Base-by-base conservation (phyloP, 2,329 filamentous ascomycete genomes). In the Penicillium sp. region DNA sequence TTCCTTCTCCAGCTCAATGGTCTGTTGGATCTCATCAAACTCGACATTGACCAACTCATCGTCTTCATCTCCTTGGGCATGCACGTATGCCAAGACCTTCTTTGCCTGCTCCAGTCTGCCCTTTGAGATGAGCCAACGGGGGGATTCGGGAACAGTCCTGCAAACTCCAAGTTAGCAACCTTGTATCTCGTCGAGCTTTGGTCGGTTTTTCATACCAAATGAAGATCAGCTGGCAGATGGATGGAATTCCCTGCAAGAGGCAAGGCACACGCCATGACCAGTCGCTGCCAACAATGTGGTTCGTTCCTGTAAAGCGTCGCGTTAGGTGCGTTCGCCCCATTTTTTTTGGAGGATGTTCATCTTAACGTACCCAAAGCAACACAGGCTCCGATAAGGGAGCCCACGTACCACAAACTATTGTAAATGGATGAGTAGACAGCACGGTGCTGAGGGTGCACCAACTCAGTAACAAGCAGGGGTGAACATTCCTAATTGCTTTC, bases 191-290 rank as follows among this genome's bases (percentile, higher is more conserved):
- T 5, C n/a, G 8, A 28, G 5, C 14, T 16, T 33, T 26, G 26
- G 35, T n/a, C 37, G n/a, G 10, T 40, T 11, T 6, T 14, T 40
- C 37, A 3, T 40, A 53, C 51, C 51, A 53, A 40, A 53, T 53
- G 51, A 53, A 53, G 11, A 53, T 25, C 37, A 53, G 6, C 51
- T 53, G 51, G 35, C 51, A 53, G 7, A 53, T 14, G 25, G 51
- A 53, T 16, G 85, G 85, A 0, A 87, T 71, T 33, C 87, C 87
- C 68, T 89, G 87, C 69, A 89, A 87, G 0, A 85, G 85, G 56
- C 88, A 82, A 0, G 85, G 86, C 58, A 89, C 88, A 4, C 86
- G 78, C 85, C 86, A 88, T 3, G 79, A 73, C 69, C 76, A 81
- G 63, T 79, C 64, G 43, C 62, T 53, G 51, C 19, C 19, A 2